A percentile compares a stretch with the other conserved stretches of the same genome.
These are phyloP conservation scores for Podaxis rugospora DNA, from an alignment of 768 basidiomycete genomes.

Conservation along the genomic window DNA sequence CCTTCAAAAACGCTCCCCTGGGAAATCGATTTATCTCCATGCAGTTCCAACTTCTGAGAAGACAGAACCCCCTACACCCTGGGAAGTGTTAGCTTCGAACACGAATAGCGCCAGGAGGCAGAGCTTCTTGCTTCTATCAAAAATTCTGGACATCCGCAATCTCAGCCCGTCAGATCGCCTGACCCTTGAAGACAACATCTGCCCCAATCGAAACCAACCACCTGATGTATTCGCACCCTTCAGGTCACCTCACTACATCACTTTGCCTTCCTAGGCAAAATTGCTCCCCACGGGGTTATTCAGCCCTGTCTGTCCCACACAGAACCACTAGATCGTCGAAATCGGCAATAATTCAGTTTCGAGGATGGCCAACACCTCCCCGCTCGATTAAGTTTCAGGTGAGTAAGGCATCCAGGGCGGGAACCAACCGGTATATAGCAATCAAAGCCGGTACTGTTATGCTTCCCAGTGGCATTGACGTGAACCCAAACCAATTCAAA, in stretches of 20 bases:
- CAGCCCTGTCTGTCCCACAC: background rate
- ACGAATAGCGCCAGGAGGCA: background rate
- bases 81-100: background rate
- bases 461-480: background rate
- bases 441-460: background rate
- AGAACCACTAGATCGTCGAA: background rate
- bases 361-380: background rate
- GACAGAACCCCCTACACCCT: background rate
- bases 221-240: background rate
- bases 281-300: background rate
- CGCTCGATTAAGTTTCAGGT: background rate
- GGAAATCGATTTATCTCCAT: background rate
- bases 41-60: background rate
- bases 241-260: background rate
- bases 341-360: background rate
- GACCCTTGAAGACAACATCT: background rate
- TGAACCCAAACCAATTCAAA: background rate
- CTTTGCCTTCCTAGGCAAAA: background rate
- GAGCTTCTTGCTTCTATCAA: background rate
- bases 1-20: background rate
- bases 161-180: background rate
- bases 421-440: background rate
- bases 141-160: background rate
- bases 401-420: background rate
- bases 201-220: background rate